phyloP scores from a whole-genome alignment of 176 grass and related monocot species.

The Ensete glaucum region DNA sequence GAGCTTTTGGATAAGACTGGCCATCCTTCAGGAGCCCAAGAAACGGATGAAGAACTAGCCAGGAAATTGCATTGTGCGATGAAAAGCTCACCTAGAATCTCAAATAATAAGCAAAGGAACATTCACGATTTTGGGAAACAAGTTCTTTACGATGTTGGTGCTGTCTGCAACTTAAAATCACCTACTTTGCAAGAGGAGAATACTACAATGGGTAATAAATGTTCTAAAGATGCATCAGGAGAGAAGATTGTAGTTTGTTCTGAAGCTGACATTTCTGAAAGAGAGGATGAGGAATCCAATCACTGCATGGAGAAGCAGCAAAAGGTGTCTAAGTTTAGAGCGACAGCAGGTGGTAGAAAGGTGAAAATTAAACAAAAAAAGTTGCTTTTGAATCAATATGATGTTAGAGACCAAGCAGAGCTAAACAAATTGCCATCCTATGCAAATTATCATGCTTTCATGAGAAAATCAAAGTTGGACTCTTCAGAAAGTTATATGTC shows the following conservation, averaged over 20 bases:
- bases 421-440: constrained; percentile 27
- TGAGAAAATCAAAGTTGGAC: constrained; percentile 15
- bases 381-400: constrained; percentile 41
- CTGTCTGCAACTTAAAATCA: constrained; percentile 27
- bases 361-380: constrained; percentile 67
- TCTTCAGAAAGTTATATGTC: not conserved
- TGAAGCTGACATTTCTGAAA: constrained; percentile 2
- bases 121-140: not conserved
- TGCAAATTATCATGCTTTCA: constrained; percentile 24
- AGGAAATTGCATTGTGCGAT: constrained; percentile 46
- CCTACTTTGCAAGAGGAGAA: not conserved
- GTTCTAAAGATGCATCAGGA: constrained; percentile 18
- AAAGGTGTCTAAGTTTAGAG: constrained; percentile 8
- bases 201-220: constrained; percentile 24
- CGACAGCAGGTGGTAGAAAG: constrained; percentile 19
- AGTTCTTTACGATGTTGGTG: constrained; percentile 2
- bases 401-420: constrained; percentile 28
- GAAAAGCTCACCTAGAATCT: constrained; percentile 62
- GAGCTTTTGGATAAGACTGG: constrained; percentile 55
- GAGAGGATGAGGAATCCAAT: constrained; percentile 4
- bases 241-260: constrained; percentile 14
- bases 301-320: not conserved
- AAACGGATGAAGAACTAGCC: constrained; percentile 43
- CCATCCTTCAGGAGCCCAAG: constrained; percentile 22
- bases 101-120: constrained; percentile 43